Evolutionary conservation across 495 filamentous ascomycete genomes (phyloP), one percentile per base, ranked within the genome.

Genomic region (Opeltia flavorubescens): DNA sequence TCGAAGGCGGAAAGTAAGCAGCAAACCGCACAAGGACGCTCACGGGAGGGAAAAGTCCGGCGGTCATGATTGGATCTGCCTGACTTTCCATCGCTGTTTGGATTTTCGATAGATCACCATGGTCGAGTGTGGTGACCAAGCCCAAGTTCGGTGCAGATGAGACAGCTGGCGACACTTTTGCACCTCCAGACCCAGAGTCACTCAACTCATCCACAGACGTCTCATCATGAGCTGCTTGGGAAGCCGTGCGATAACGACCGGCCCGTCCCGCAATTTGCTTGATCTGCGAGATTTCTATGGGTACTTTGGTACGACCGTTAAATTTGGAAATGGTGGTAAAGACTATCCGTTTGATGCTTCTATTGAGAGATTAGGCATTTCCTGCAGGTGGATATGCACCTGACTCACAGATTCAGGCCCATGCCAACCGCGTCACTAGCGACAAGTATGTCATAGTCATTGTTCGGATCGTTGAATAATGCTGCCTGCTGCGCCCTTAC

Each of bases 351-450:
- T 86, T 93, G 65, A 91, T 82, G 58, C 85, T 88, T 62, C 78
- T 83, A 43, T 25, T 28, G 24, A 50, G 40, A 56, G 20, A 45
- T 0, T 20, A 21, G 23, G 17, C 30, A 28, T 20, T 6, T 31
- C 29, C 6, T 6, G 29, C 13, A 50, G 35, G 39, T 15, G 54
- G 18, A 13, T 1, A 18, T 5, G 24, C 7, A 25, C 46, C 20
- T 43, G 26, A 24, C 68, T 69, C 67, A 83, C 66, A 99, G 58
- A 62, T 99, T 99, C 26, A 99, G 65, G 1, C 91, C 91, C 91
- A 99, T 99, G 20, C 91, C 91, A 52, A 99, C 86, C 20, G 91
- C 91, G 61, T 99, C 91, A 54, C 87, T 95, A 13, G 91, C 91
- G 23, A 89, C 86, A 4, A 99, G 69, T 51, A 81, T 88, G 54